Evolutionary conservation across 75 land plant species (phyloP).

Genomic region (Sequoiadendron giganteum): DNA sequence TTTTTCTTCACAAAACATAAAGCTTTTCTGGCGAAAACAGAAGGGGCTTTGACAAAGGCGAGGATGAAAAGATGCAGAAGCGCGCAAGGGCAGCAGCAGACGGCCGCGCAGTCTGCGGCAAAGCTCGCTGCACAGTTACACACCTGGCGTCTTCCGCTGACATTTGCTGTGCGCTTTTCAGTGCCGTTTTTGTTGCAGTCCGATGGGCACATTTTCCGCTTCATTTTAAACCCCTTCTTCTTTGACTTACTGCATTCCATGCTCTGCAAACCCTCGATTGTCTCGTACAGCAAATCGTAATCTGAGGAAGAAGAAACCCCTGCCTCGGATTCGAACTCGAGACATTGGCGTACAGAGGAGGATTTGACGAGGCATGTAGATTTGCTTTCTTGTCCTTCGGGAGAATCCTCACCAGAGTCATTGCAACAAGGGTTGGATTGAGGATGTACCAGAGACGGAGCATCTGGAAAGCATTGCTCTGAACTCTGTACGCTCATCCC

Average conservation of each 20-base stretch:
- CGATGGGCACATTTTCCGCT: neutral
- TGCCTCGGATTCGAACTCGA: neutral
- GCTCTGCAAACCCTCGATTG: neutral
- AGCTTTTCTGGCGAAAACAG: slow-evolving; percentile 34
- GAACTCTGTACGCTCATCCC: neutral
- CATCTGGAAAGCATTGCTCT: neutral
- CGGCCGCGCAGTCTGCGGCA: slow-evolving; percentile 53
- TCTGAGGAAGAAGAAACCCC: neutral
- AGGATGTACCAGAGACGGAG: neutral
- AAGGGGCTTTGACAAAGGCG: slow-evolving; percentile 43
- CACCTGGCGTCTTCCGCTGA: neutral
- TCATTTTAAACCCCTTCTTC: neutral
- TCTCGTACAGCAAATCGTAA: neutral
- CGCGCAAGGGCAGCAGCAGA: slow-evolving; percentile 51
- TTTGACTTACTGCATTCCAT: neutral
- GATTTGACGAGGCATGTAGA: neutral
- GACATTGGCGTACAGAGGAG: neutral
- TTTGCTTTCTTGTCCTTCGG: neutral
- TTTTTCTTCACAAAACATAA: neutral
- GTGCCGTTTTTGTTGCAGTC: neutral
- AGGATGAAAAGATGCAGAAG: slow-evolving; percentile 25
- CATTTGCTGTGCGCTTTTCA: neutral
- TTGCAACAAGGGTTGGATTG: neutral
- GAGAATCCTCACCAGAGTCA: neutral
- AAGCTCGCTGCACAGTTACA: slow-evolving; percentile 28